phyloP scores from a whole-genome alignment of 768 basidiomycete genomes.

The Mycena indigotica region DNA sequence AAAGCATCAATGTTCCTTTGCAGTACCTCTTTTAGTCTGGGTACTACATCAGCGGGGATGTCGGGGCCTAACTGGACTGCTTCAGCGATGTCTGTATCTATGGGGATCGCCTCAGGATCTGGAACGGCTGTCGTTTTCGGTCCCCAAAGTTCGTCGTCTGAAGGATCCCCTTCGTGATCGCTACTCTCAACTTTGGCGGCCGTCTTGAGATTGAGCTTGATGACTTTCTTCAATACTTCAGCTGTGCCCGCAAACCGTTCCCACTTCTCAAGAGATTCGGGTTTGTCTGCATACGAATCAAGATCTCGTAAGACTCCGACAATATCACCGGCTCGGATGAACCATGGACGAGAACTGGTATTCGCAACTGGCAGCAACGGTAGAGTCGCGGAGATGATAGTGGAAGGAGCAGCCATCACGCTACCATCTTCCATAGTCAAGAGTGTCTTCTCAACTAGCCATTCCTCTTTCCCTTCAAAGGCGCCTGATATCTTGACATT shows the following conservation, averaged over 20 bases:
- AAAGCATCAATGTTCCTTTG: constrained; percentile 19
- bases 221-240: not conserved
- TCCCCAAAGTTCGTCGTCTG: constrained; percentile 15
- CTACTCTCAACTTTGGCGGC: not conserved
- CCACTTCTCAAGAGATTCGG: not conserved
- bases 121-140: constrained; percentile 27
- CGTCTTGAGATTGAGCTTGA: not conserved
- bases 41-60: constrained; percentile 7
- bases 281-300: not conserved
- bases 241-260: not conserved
- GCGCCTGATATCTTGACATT: not conserved
- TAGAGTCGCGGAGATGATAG: not conserved
- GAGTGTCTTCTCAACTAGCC: not conserved
- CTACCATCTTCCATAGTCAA: not conserved
- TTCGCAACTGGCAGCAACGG: constrained; percentile 7
- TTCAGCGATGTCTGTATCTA: constrained; percentile 6
- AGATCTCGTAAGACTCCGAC: constrained; percentile 1
- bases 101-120: not conserved
- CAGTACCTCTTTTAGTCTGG: constrained; percentile 6
- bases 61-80: constrained; percentile 23
- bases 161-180: not conserved
- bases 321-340: constrained; percentile 4
- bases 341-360: not conserved
- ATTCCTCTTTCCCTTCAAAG: not conserved
- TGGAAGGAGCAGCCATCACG: constrained; percentile 6